Conservation (phyloP, 345 rosid species). For the Cardamine resedifolia region DNA sequence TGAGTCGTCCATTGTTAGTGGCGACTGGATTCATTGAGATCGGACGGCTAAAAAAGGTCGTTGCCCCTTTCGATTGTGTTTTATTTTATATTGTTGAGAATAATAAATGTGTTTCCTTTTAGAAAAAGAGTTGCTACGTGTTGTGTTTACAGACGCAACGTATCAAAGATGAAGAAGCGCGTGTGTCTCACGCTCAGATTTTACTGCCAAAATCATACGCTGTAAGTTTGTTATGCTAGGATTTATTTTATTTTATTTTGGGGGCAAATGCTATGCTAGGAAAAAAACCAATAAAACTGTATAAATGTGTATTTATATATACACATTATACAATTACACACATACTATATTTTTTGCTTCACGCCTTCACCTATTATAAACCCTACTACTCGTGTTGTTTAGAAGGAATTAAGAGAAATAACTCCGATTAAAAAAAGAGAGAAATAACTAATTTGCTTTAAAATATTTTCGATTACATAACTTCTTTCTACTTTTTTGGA, state of each 20-base stretch:
- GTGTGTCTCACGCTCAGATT: conserved; percentile 13
- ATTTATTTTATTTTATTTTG: no score
- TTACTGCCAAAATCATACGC: neutral
- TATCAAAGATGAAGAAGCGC: conserved; percentile 31
- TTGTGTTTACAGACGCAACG: conserved; percentile 29
- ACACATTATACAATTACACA: neutral
- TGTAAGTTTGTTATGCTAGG: neutral
- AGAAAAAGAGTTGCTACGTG: conserved; percentile 33
- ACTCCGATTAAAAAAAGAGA: neutral
- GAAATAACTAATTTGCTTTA: no score
- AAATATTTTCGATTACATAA: neutral
- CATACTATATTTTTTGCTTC: neutral
- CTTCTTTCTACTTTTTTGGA: neutral
- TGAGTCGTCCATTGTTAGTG: conserved; percentile 9
- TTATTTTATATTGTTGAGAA: neutral
- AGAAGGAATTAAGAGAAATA: neutral
- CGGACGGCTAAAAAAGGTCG: conserved; percentile 38
- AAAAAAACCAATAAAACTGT: no score
- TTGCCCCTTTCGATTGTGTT: conserved; percentile 17
- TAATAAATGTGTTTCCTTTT: conserved; percentile 27
- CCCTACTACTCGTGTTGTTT: neutral
- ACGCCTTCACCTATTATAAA: neutral
- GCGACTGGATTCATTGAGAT: conserved; percentile 35
- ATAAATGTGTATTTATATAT: no score
- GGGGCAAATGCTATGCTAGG: no score